Conservation (phyloP, 176 grass and related monocot species). For the Alopecurus myosuroides region DNA sequence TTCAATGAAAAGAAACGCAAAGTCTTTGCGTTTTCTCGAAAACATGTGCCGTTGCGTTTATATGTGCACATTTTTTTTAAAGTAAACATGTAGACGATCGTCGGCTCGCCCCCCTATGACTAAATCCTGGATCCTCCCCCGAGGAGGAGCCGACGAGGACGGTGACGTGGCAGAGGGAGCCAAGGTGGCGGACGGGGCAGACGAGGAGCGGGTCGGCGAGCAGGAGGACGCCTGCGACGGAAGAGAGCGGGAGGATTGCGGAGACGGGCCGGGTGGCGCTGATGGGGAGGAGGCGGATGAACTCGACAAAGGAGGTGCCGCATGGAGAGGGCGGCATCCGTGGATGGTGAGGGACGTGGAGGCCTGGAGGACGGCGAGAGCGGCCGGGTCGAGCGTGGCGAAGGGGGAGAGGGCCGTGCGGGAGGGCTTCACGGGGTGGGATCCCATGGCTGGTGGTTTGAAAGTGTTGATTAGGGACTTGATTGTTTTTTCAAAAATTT, state of each 20-base stretch:
- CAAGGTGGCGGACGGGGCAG: slow-evolving; percentile 64
- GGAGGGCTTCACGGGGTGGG: slow-evolving; percentile 6
- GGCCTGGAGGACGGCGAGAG: slow-evolving; percentile 44
- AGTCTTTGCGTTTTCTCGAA: too few species aligned
- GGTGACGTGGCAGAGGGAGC: slow-evolving; percentile 53
- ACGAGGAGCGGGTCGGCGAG: slow-evolving; percentile 61
- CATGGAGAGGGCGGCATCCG: slow-evolving; percentile 50
- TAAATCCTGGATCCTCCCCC: too few species aligned
- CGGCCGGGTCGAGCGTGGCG: slow-evolving; percentile 68
- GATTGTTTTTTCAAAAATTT: too few species aligned
- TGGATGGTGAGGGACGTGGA: slow-evolving; percentile 73
- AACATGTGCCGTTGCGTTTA: too few species aligned
- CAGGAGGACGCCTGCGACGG: slow-evolving; percentile 58
- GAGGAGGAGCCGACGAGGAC: slow-evolving; percentile 45
- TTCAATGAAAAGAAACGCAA: too few species aligned
- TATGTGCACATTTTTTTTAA: too few species aligned
- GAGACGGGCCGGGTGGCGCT: slow-evolving; percentile 43
- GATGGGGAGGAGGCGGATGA: slow-evolving; percentile 59
- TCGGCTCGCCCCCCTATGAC: too few species aligned
- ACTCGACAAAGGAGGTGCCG: slow-evolving; percentile 58
- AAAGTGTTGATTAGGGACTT: too few species aligned
- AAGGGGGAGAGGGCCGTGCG: slow-evolving; percentile 53
- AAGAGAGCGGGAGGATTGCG: slow-evolving; percentile 58
- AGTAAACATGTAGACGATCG: too few species aligned
- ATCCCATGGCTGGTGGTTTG: slow-evolving; percentile 30